phyloP scores from a whole-genome alignment of 345 rosid species.

The Citrus inodora region DNA sequence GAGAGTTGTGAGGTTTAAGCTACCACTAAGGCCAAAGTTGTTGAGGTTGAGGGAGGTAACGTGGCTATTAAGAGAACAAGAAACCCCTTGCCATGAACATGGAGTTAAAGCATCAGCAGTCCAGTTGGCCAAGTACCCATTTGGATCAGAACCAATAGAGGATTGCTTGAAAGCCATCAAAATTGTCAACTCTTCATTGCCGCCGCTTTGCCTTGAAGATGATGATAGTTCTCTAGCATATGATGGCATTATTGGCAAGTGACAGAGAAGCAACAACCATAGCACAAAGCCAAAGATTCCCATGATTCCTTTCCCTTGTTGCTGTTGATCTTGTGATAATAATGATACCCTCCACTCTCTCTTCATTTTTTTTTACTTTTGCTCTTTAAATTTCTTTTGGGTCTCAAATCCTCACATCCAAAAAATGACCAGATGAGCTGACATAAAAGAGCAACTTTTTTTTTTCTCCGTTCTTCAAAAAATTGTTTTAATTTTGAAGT shows the following conservation, averaged over 20 bases:
- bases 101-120: slow-evolving; percentile 33
- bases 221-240: slow-evolving; percentile 23
- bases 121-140: slow-evolving; percentile 52
- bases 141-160: slow-evolving; percentile 65
- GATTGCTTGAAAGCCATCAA: slow-evolving; percentile 60
- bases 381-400: background rate
- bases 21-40: slow-evolving; percentile 49
- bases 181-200: slow-evolving; percentile 36
- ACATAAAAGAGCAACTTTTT: slow-evolving; percentile 1
- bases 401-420: slow-evolving; percentile 6
- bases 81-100: slow-evolving; percentile 73
- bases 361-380: slow-evolving; percentile 24
- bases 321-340: slow-evolving; percentile 1
- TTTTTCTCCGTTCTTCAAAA: background rate
- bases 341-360: slow-evolving; percentile 19
- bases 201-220: slow-evolving; percentile 15
- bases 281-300: slow-evolving; percentile 18
- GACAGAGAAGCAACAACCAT: slow-evolving; percentile 27
- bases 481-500: background rate
- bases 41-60: slow-evolving; percentile 51
- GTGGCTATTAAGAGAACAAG: slow-evolving; percentile 50
- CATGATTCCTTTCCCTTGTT: background rate
- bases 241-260: slow-evolving; percentile 16
- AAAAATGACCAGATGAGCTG: slow-evolving; percentile 1
- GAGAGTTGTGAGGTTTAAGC: slow-evolving; percentile 48